A percentile compares a stretch with the other conserved stretches of the same genome.
phyloP scores from a whole-genome alignment of 495 filamentous ascomycete genomes.

The Collariella sp. region DNA sequence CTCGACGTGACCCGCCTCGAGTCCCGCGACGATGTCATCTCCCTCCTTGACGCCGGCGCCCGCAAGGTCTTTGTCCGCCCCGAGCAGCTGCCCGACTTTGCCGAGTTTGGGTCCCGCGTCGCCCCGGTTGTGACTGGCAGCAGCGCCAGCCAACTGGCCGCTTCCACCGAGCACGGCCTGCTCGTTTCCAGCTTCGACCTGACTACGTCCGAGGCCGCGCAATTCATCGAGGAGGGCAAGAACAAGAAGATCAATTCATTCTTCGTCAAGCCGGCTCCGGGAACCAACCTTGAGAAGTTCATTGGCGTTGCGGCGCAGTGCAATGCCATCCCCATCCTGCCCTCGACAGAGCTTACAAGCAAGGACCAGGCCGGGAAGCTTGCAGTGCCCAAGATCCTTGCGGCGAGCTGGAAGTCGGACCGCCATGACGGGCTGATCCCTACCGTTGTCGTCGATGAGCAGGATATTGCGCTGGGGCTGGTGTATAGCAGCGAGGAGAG shows the following conservation, averaged over 20 bases:
- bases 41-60: slow-evolving; percentile 81
- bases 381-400: slow-evolving; percentile 58
- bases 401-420: slow-evolving; percentile 65
- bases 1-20: slow-evolving; percentile 67
- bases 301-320: slow-evolving; percentile 45
- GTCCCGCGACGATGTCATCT: slow-evolving; percentile 60
- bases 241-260: slow-evolving; percentile 38
- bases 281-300: slow-evolving; percentile 42
- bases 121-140: slow-evolving; percentile 32
- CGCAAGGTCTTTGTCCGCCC: slow-evolving; percentile 73
- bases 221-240: slow-evolving; percentile 40
- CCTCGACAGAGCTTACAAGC: slow-evolving; percentile 60
- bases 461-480: slow-evolving; percentile 74
- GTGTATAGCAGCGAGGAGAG: slow-evolving; percentile 93
- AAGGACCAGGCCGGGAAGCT: slow-evolving; percentile 50
- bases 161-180: slow-evolving; percentile 33
- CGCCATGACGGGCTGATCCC: slow-evolving; percentile 75
- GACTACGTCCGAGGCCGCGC: slow-evolving; percentile 27
- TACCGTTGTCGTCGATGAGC: slow-evolving; percentile 82
- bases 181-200: slow-evolving; percentile 41
- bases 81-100: slow-evolving; percentile 45
- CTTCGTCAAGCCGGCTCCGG: slow-evolving; percentile 37
- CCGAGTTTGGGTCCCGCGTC: slow-evolving; percentile 38
- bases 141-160: slow-evolving; percentile 20
- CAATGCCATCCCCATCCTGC: slow-evolving; percentile 69